These are phyloP conservation scores for Luffa acutangula DNA, from an alignment of 306 rosid genomes.

Conservation along the genomic window DNA sequence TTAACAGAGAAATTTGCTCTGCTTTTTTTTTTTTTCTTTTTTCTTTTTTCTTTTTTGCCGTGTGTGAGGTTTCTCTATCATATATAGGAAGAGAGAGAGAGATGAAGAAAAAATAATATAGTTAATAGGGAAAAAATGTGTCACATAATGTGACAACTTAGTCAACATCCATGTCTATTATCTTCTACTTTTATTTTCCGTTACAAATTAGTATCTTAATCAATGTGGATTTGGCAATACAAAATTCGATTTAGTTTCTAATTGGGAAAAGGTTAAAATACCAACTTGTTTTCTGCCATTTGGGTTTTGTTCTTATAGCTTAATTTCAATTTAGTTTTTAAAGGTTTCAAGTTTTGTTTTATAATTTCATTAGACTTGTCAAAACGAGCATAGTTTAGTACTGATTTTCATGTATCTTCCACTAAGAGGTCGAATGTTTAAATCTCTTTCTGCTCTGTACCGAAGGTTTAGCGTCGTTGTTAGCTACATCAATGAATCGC, in stretches of 20 bases:
- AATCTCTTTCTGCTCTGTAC: too few relatives aligned
- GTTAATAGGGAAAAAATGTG: neutral
- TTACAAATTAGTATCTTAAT: neutral
- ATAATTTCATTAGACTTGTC: too few relatives aligned
- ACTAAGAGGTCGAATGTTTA: too few relatives aligned
- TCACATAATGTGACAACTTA: conserved; percentile 10
- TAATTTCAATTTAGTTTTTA: too few relatives aligned
- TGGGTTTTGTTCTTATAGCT: neutral
- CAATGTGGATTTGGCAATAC: neutral
- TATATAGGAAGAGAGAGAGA: conserved; percentile 4
- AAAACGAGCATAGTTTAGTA: too few relatives aligned
- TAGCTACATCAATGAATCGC: too few relatives aligned
- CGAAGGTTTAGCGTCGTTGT: too few relatives aligned
- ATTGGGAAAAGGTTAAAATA: neutral
- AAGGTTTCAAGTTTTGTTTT: too few relatives aligned
- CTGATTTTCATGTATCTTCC: too few relatives aligned
- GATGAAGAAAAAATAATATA: neutral
- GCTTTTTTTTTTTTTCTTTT: neutral
- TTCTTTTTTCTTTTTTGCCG: neutral
- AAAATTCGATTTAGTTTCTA: neutral
- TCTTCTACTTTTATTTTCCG: neutral
- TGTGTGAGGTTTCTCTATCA: neutral
- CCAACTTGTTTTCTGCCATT: too few relatives aligned
- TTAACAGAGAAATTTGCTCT: neutral
- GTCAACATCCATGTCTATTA: conserved; percentile 3